Percentiles rank a stretch among this genome's conserved stretches.
phyloP scores from a whole-genome alignment of 2,329 filamentous ascomycete species.

The Emmonsia crescens region DNA sequence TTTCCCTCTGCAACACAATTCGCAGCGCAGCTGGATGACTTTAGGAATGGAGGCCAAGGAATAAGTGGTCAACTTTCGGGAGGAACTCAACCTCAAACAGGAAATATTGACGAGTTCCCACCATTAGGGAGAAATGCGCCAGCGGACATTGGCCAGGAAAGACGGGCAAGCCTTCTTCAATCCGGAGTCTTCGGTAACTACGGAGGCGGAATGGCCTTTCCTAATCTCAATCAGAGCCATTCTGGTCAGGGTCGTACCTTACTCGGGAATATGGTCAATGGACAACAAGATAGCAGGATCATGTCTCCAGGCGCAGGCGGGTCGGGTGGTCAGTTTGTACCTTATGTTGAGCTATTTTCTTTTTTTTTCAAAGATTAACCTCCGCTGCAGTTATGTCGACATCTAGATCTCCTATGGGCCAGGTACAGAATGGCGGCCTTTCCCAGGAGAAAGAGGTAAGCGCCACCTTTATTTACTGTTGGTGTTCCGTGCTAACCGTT shows the following conservation, averaged over 20 bases:
- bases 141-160: constrained; percentile 10
- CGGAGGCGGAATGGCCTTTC: constrained; percentile 31
- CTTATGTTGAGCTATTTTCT: neutral
- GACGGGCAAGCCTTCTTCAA: constrained; percentile 22
- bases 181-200: constrained; percentile 36
- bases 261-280: constrained; percentile 27
- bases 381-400: constrained; percentile 23
- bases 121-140: constrained; percentile 42
- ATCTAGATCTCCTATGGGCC: constrained; percentile 34
- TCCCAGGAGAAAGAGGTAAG: constrained; percentile 34
- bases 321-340: constrained; percentile 22
- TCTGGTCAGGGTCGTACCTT: constrained; percentile 23
- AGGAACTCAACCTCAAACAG: constrained; percentile 42
- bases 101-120: constrained; percentile 51
- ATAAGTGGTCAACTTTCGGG: constrained; percentile 43
- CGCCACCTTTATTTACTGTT: neutral
- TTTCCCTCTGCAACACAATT: constrained; percentile 41
- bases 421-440: constrained; percentile 32
- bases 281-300: constrained; percentile 25
- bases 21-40: constrained; percentile 43
- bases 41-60: constrained; percentile 46
- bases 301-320: constrained; percentile 25
- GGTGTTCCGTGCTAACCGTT: constrained; percentile 8
- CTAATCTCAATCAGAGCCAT: constrained; percentile 33
- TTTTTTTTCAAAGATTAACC: constrained; percentile 10